Conservation (phyloP, 148 eudicot species). For the Chenopodium formosanum region DNA sequence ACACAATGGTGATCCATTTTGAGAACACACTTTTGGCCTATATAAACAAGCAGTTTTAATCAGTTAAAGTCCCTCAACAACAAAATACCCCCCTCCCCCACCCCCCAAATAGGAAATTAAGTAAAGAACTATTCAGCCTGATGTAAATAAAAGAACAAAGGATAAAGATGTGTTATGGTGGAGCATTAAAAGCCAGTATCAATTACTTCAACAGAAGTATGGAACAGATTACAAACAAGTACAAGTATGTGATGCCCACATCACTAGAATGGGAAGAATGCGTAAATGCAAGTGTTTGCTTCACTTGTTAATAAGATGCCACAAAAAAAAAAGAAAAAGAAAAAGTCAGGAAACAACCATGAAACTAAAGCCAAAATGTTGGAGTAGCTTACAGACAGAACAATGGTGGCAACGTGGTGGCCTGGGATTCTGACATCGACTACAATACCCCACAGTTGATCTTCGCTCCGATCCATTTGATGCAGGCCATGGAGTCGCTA, state of each 20-base stretch:
- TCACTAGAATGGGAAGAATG: background rate
- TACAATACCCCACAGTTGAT: constrained; percentile 51
- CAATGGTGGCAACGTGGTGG: constrained; percentile 99
- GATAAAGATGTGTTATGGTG: background rate
- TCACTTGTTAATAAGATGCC: background rate
- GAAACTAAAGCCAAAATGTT: background rate
- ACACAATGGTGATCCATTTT: constrained; percentile 99
- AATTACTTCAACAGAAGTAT: background rate
- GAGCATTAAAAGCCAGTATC: background rate
- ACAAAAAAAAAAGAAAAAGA: background rate
- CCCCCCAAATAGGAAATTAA: too few relatives aligned
- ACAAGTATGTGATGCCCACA: background rate
- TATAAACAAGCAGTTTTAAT: constrained; percentile 17
- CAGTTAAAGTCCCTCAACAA: background rate
- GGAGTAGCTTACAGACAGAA: constrained; percentile 72
- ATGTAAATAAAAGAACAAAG: background rate
- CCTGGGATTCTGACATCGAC: constrained; percentile 65
- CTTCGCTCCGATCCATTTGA: constrained; percentile 49
- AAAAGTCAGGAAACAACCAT: background rate
- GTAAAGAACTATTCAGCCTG: background rate
- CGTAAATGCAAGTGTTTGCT: background rate
- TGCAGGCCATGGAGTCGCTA: constrained; percentile 39
- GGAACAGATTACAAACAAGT: background rate
- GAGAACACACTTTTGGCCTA: constrained; percentile 92
- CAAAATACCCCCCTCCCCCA: background rate